A percentile compares a stretch with the other conserved stretches of the same genome.
Conservation (phyloP, 805 yeast genomes). For the Priceomyces haplophilus region DNA sequence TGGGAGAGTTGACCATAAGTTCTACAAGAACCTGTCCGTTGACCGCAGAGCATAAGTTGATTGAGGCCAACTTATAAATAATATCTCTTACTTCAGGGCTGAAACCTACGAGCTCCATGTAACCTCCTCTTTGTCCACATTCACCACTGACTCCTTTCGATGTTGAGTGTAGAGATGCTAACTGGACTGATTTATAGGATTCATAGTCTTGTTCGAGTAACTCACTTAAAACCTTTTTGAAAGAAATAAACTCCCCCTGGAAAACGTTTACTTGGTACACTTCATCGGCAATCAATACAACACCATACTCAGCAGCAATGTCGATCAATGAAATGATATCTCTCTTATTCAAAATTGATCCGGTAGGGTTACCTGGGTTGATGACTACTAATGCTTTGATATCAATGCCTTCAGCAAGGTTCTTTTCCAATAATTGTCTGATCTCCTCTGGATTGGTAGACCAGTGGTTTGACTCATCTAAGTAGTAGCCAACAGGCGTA, state of each 20-base stretch:
- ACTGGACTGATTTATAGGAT: conserved; percentile 66
- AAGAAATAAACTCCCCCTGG: conserved; percentile 75
- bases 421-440: conserved; percentile 48
- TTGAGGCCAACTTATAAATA: conserved; percentile 82
- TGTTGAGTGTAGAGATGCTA: conserved; percentile 94
- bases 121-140: conserved; percentile 99
- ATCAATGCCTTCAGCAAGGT: conserved; percentile 49
- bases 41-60: conserved; percentile 90
- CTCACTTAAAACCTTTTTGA: conserved; percentile 72
- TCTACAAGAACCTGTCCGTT: conserved; percentile 93
- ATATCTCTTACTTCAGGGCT: conserved; percentile 63
- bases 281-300: conserved; percentile 93
- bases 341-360: conserved; percentile 65
- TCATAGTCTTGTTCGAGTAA: conserved; percentile 55
- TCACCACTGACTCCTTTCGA: conserved; percentile 98
- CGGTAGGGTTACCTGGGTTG: conserved; percentile 99
- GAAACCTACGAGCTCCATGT: conserved; percentile 90
- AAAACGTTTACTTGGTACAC: conserved; percentile 94
- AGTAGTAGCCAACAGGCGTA: conserved; percentile 78
- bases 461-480: conserved; percentile 83
- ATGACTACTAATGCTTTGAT: conserved; percentile 86
- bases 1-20: conserved; percentile 91
- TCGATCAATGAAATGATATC: conserved; percentile 69
- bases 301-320: conserved; percentile 79
- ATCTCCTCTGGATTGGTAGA: conserved; percentile 70